Percentiles rank a stretch among this genome's conserved stretches.
phyloP scores from a whole-genome alignment of 2,329 filamentous ascomycete genomes.

The Decorospora gaudefroyi region DNA sequence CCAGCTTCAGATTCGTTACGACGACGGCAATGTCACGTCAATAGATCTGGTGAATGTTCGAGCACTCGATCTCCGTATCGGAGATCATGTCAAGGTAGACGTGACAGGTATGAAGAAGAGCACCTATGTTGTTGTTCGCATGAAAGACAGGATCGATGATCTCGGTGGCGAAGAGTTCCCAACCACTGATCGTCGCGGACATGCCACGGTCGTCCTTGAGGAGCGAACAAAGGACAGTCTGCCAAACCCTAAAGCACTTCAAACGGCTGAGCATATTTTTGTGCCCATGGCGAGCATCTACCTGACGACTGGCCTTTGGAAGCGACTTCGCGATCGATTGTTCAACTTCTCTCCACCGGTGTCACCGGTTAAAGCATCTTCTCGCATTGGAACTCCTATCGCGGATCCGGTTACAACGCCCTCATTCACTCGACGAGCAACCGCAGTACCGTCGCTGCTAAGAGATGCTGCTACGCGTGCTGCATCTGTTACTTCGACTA shows the following conservation, averaged over 20 bases:
- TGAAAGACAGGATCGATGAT: slow-evolving; percentile 45
- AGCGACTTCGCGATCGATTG: slow-evolving; percentile 46
- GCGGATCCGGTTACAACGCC: slow-evolving; percentile 53
- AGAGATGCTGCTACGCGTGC: slow-evolving; percentile 35
- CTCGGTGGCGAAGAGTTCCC: slow-evolving; percentile 37
- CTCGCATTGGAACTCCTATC: slow-evolving; percentile 32
- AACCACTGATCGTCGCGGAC: slow-evolving; percentile 50
- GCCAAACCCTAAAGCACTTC: slow-evolving; percentile 19
- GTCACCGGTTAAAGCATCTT: slow-evolving; percentile 25
- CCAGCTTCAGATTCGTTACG: slow-evolving; percentile 55
- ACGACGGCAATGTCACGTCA: slow-evolving; percentile 52
- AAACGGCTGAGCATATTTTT: slow-evolving; percentile 36
- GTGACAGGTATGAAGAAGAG: slow-evolving; percentile 51
- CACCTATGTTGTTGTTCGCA: slow-evolving; percentile 51
- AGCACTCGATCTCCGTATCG: slow-evolving; percentile 50
- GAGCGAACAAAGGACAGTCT: slow-evolving; percentile 50
- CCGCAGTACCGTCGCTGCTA: slow-evolving; percentile 30
- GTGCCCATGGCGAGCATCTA: slow-evolving; percentile 52
- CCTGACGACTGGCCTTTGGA: slow-evolving; percentile 52
- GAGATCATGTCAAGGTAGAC: slow-evolving; percentile 56
- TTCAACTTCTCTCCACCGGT: slow-evolving; percentile 37
- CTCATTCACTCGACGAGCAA: slow-evolving; percentile 54
- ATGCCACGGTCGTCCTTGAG: slow-evolving; percentile 48
- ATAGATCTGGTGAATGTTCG: slow-evolving; percentile 49
- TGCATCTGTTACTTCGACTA: slow-evolving; percentile 36